Evolutionary conservation across 225 moss, liverwort and hornwort species (phyloP), one percentile per base, ranked within the genome.

Genomic region (Climacium dendroides): DNA sequence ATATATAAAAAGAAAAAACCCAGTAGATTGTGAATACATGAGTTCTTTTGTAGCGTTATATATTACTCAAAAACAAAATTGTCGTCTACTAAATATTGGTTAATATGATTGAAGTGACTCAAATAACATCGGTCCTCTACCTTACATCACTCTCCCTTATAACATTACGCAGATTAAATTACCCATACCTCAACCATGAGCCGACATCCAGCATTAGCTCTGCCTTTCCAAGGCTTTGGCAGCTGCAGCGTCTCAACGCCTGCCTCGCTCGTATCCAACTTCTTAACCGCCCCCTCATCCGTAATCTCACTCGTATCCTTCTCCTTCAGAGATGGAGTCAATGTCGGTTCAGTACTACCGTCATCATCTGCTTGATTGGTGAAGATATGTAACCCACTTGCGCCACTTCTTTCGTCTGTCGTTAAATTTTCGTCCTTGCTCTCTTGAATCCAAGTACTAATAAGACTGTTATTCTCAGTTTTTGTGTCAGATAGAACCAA

Each of bases 141-240:
- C 57, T 39, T 58, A 34, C 12, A 57, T 23, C 34, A 45, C 43
- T 29, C 18, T 70, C 7, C 11, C 11, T 60, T 78, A 32, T 19
- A 34, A 19, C 13, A 50, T 19, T 32, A 22, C 6, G 3, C 35
- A 53, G 3, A 84, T 28, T 74, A 20, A 32, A 39, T 9, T 30
- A 30, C 20, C 15, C 30, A 45, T 90, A 96, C 96, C 96, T 96
- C 95, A 79, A 96, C 93, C 94, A 98, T 96, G 47, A 89, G 93
- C 43, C 94, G 94, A 83, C 93, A 98, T 5, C 96, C 97, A 87
- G 57, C 89, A 71, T 92, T 90, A 20, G 95, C 94, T 85, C 96
- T 91, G 34, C 92, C 91, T 87, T 79, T 88, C 77, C 93, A 96
- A 67, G 96, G 96, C 81, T 81, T 72, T 48, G 95, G 91, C 89